These are phyloP conservation scores for Diplocarpon mali DNA, from an alignment of 2,329 filamentous ascomycete species.

Conservation along the genomic window DNA sequence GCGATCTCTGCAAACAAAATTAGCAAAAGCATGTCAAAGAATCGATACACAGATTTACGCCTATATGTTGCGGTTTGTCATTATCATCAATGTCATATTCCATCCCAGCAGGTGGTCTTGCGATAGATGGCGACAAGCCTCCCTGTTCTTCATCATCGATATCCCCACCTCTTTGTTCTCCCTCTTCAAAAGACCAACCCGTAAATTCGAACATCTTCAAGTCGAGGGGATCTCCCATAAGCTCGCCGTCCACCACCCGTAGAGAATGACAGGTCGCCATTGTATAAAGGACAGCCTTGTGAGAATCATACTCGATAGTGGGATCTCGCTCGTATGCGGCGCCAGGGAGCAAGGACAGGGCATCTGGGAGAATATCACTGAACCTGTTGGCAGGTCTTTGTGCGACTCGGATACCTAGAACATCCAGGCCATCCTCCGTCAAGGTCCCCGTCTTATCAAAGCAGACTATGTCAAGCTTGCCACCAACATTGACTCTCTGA, in stretches of 20 bases:
- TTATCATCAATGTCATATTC: constrained; percentile 45
- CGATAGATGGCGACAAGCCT: constrained; percentile 76
- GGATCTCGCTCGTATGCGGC: constrained; percentile 45
- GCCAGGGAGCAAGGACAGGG: constrained; percentile 44
- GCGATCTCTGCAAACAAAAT: constrained; percentile 29
- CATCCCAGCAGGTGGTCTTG: constrained; percentile 59
- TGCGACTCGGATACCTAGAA: constrained; percentile 76
- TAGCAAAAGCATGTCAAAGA: not conserved
- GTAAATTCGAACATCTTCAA: constrained; percentile 99
- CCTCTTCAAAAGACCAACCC: constrained; percentile 84
- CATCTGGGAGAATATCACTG: constrained; percentile 61
- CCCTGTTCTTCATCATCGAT: constrained; percentile 64
- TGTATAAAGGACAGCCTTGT: constrained; percentile 70
- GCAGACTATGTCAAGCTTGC: constrained; percentile 91
- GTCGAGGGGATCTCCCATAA: constrained; percentile 88
- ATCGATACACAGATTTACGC: constrained; percentile 14
- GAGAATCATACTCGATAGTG: constrained; percentile 45
- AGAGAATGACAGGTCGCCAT: constrained; percentile 98
- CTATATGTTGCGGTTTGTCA: constrained; percentile 25
- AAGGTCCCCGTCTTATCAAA: constrained; percentile 99
- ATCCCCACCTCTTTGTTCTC: constrained; percentile 53
- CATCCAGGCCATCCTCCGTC: constrained; percentile 91
- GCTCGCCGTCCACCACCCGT: constrained; percentile 72
- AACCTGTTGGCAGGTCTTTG: constrained; percentile 53
- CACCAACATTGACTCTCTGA: constrained; percentile 90